These are phyloP conservation scores for Brettanomyces anomalus DNA, from an alignment of 805 yeast genomes.

Conservation along the genomic window DNA sequence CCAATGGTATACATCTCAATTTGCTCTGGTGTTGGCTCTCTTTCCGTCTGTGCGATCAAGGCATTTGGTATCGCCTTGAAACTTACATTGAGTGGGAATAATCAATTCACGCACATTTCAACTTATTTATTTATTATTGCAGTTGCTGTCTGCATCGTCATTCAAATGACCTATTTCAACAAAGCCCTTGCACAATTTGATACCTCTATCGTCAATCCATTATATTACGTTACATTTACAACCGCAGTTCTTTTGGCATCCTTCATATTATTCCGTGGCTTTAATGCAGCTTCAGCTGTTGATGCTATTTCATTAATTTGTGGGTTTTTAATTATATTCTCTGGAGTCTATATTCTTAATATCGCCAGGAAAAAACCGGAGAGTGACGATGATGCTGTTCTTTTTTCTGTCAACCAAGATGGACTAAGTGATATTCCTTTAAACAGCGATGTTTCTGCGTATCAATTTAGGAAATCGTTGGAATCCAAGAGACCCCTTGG, in stretches of 20 bases:
- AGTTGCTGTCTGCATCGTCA: constrained; percentile 72
- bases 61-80: constrained; percentile 90
- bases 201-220: constrained; percentile 84
- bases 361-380: constrained; percentile 60
- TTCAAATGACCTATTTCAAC: constrained; percentile 91
- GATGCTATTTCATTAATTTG: constrained; percentile 74
- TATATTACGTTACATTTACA: constrained; percentile 86
- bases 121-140: constrained; percentile 75
- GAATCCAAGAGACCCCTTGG: constrained; percentile 40
- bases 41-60: constrained; percentile 85
- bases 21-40: constrained; percentile 85
- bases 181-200: constrained; percentile 91
- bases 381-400: constrained; percentile 26
- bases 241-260: constrained; percentile 82
- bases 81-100: constrained; percentile 73
- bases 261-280: constrained; percentile 77
- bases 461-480: constrained; percentile 69
- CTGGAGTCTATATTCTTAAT: constrained; percentile 79
- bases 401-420: constrained; percentile 37
- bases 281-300: constrained; percentile 73
- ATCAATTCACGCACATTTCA: constrained; percentile 78
- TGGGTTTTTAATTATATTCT: constrained; percentile 79
- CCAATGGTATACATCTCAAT: constrained; percentile 88
- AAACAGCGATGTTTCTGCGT: constrained; percentile 72
- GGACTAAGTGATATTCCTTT: constrained; percentile 58